These are phyloP conservation scores for Pachysolen tannophilus DNA, from an alignment of 805 yeast genomes.

Conservation along the genomic window DNA sequence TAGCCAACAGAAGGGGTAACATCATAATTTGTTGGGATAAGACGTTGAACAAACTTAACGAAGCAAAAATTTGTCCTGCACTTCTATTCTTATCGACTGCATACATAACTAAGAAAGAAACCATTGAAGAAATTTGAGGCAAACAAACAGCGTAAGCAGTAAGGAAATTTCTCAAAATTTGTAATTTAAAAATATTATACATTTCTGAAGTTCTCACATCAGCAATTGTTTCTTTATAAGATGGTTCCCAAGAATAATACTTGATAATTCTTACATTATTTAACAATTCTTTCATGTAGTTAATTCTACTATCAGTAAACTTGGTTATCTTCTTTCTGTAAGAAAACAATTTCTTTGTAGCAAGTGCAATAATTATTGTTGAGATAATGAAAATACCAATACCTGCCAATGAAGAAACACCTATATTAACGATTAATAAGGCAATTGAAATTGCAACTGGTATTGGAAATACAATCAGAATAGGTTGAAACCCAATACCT, in stretches of 20 bases:
- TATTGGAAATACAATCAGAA: constrained; percentile 55
- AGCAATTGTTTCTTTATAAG: constrained; percentile 53
- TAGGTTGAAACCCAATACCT: constrained; percentile 63
- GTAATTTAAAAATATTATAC: constrained; percentile 50
- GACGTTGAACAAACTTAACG: constrained; percentile 58
- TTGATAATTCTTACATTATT: constrained; percentile 76
- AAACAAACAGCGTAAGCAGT: constrained; percentile 61
- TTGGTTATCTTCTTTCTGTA: constrained; percentile 50
- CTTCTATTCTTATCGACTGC: constrained; percentile 23
- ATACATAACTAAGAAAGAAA: constrained; percentile 33
- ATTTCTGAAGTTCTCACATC: constrained; percentile 57
- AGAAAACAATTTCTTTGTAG: constrained; percentile 43
- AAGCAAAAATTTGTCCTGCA: constrained; percentile 63
- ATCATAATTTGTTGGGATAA: constrained; percentile 56
- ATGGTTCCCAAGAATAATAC: constrained; percentile 86
- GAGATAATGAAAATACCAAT: constrained; percentile 47
- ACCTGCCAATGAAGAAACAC: constrained; percentile 69
- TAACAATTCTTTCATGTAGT: constrained; percentile 69
- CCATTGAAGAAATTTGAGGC: constrained; percentile 66
- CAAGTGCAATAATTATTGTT: constrained; percentile 33
- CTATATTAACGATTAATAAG: constrained; percentile 58
- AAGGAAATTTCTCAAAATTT: constrained; percentile 51
- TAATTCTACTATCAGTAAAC: constrained; percentile 71
- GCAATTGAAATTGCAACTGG: constrained; percentile 57
- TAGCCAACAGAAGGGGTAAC: constrained; percentile 63